Percentiles rank a stretch among this genome's conserved stretches.
These are phyloP conservation scores for Crithidia brevicula DNA, from an alignment of 208 protist species.

Conservation along the genomic window DNA sequence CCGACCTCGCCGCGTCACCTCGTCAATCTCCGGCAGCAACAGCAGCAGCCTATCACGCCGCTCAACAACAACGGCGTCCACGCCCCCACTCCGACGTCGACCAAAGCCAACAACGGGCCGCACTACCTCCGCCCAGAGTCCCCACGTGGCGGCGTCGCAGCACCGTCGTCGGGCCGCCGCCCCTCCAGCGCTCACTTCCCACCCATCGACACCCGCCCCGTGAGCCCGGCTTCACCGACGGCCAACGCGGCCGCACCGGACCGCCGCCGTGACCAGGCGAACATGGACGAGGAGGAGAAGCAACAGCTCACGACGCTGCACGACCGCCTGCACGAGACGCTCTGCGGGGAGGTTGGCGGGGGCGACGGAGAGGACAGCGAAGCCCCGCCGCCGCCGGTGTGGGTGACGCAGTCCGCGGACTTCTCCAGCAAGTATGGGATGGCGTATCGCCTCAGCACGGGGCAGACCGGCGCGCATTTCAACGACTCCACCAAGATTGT, in stretches of 20 bases:
- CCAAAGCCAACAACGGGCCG: conserved; percentile 9
- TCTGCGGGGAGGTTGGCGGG: conserved; percentile 33
- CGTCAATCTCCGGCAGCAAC: conserved; percentile 11
- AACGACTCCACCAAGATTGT: conserved; percentile 98
- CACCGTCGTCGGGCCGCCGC: conserved; percentile 18
- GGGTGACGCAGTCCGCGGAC: conserved; percentile 94
- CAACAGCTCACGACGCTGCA: conserved; percentile 66
- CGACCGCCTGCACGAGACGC: conserved; percentile 70
- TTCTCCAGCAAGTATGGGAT: conserved; percentile 98
- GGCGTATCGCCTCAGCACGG: conserved; percentile 95
- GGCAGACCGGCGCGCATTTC: conserved; percentile 96
- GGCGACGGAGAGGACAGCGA: conserved; percentile 15
- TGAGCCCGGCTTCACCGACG: conserved; percentile 6
- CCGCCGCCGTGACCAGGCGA: conserved; percentile 9
- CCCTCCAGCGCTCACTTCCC: conserved; percentile 25
- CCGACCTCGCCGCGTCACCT: conserved; percentile 30
- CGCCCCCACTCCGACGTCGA: conserved; percentile 9
- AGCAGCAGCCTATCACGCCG: conserved; percentile 3
- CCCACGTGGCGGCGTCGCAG: conserved; percentile 12
- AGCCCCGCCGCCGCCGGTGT: conserved; percentile 61
- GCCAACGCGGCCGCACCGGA: neutral
- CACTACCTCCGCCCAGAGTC: conserved; percentile 14
- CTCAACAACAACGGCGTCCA: conserved; percentile 12
- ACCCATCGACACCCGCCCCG: conserved; percentile 10
- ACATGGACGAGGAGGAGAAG: conserved; percentile 46